Conservation (phyloP, 2,329 filamentous ascomycete species). For the Beauveria varroae region DNA sequence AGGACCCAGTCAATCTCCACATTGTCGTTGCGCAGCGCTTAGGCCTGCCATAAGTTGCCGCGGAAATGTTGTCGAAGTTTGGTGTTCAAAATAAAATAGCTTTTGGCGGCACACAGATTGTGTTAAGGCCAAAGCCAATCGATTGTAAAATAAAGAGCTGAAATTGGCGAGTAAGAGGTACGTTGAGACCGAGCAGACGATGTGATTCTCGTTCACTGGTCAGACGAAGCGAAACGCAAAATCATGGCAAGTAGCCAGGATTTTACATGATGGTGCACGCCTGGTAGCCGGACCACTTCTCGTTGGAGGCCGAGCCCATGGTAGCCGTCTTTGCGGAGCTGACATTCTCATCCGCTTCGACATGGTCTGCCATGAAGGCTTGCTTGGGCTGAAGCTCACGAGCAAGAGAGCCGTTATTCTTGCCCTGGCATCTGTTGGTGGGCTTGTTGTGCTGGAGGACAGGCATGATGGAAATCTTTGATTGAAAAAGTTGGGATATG, state of each 20-base stretch:
- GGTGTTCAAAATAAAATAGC: not conserved
- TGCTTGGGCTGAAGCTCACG: not conserved
- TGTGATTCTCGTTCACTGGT: not conserved
- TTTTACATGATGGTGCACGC: not conserved
- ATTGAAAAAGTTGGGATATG: not conserved
- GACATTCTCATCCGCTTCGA: not conserved
- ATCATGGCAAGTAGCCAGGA: not conserved
- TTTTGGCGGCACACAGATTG: not conserved
- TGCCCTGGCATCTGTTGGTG: not conserved
- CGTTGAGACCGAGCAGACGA: not conserved
- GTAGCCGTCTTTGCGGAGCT: not conserved
- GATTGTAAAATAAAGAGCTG: not conserved
- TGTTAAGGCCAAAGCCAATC: not conserved
- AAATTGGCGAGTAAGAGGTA: not conserved
- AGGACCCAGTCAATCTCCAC: not conserved
- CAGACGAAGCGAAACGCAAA: not conserved
- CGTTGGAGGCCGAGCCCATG: not conserved
- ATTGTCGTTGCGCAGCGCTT: not conserved
- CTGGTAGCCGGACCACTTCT: slow-evolving; percentile 6
- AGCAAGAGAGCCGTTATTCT: not conserved
- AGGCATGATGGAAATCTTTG: not conserved
- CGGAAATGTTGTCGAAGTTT: not conserved
- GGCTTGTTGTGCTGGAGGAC: not conserved
- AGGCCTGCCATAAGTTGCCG: slow-evolving; percentile 2
- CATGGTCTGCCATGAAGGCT: not conserved